A percentile compares a stretch with the other conserved stretches of the same genome.
These are phyloP conservation scores for Cicer cuneatum DNA, from an alignment of 306 rosid genomes.

Conservation along the genomic window DNA sequence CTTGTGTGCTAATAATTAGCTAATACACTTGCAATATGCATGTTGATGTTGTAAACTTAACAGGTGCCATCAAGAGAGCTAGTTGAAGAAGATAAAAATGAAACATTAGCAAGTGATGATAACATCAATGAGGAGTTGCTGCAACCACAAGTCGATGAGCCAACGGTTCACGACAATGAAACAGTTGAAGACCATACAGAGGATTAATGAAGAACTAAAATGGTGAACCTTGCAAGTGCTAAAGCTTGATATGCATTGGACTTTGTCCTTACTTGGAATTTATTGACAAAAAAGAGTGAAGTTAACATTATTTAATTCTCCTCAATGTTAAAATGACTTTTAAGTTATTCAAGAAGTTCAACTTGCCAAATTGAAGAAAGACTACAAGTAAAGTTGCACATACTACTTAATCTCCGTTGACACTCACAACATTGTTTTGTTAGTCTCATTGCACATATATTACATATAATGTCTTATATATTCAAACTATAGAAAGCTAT, in stretches of 20 bases:
- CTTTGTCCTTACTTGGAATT: neutral
- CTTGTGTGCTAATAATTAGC: neutral
- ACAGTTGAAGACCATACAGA: constrained; percentile 20
- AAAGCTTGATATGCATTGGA: neutral
- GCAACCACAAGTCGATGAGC: neutral
- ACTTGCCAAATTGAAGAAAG: constrained; percentile 9
- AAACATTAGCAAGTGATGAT: constrained; percentile 2
- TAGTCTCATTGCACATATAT: constrained; percentile 34
- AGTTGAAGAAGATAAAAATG: constrained; percentile 22
- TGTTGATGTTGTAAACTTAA: neutral
- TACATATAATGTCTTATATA: constrained; percentile 14
- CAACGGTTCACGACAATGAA: constrained; percentile 24
- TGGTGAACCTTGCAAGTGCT: constrained; percentile 5
- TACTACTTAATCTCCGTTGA: neutral
- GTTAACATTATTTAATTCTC: constrained; percentile 5
- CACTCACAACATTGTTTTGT: neutral
- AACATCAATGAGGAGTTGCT: neutral
- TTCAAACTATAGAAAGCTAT: constrained; percentile 1
- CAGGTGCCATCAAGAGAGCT: constrained; percentile 25
- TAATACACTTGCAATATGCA: constrained; percentile 4
- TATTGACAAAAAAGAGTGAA: constrained; percentile 4
- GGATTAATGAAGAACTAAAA: constrained; percentile 15
- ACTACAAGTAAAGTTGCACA: neutral
- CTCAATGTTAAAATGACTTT: neutral
- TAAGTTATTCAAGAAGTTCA: constrained; percentile 15